phyloP scores from a whole-genome alignment of 2,329 filamentous ascomycete genomes.

The Penicillium expansum region DNA sequence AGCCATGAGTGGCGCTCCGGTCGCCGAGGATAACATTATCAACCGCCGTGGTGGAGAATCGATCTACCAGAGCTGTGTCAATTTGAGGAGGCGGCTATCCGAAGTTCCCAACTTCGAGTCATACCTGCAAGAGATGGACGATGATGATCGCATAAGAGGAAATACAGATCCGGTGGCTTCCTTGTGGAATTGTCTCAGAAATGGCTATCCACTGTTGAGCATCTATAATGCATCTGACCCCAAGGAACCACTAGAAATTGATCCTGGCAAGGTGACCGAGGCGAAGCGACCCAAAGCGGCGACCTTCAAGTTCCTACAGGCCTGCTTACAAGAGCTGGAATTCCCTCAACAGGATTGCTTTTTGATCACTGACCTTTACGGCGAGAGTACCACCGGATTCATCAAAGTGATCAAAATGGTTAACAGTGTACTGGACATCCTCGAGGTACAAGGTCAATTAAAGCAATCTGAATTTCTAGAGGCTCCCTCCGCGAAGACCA shows the following conservation, averaged over 20 bases:
- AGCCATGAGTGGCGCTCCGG: conserved; percentile 36
- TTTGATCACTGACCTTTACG: conserved; percentile 85
- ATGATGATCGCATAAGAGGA: conserved; percentile 61
- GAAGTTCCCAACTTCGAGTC: conserved; percentile 80
- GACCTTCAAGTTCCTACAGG: conserved; percentile 88
- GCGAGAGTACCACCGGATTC: conserved; percentile 93
- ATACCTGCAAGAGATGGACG: conserved; percentile 69
- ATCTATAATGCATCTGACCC: conserved; percentile 87
- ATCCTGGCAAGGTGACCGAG: conserved; percentile 61
- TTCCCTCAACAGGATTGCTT: conserved; percentile 82
- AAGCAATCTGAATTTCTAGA: conserved; percentile 54
- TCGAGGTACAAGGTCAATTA: conserved; percentile 75
- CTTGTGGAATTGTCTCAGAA: conserved; percentile 81
- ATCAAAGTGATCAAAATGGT: conserved; percentile 95
- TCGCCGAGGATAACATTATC: conserved; percentile 90
- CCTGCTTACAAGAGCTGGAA: conserved; percentile 77
- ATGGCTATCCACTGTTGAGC: conserved; percentile 77
- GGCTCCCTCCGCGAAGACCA: conserved; percentile 47
- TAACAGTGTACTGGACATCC: conserved; percentile 84
- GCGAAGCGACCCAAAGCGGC: conserved; percentile 80
- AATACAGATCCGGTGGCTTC: conserved; percentile 80
- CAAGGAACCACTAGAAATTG: conserved; percentile 63
- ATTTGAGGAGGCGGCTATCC: conserved; percentile 74
- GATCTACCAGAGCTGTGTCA: conserved; percentile 91
- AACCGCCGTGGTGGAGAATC: conserved; percentile 95